Percentiles rank a stretch among this genome's conserved stretches.
phyloP scores from a whole-genome alignment of 129 eudicot species.

The Chrysanthemum makinoi region DNA sequence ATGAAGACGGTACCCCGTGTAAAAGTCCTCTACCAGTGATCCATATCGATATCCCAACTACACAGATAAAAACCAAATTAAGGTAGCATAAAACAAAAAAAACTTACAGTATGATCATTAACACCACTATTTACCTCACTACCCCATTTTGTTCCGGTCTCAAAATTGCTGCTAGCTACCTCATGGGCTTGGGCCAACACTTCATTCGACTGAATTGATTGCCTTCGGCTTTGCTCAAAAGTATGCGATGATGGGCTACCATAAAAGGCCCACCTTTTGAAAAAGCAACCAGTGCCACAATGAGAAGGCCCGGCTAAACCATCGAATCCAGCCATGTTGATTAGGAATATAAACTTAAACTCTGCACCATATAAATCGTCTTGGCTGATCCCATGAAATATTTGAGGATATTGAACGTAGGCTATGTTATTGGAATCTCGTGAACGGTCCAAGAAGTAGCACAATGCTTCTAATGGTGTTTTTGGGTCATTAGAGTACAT shows the following conservation, averaged over 20 bases:
- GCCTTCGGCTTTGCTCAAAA: slow-evolving; percentile 30
- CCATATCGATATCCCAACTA: slow-evolving; percentile 58
- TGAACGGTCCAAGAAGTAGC: slow-evolving; percentile 46
- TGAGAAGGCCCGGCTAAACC: slow-evolving; percentile 57
- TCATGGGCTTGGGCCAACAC: slow-evolving; percentile 38
- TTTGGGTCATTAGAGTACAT: slow-evolving; percentile 71
- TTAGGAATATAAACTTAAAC: slow-evolving; percentile 39
- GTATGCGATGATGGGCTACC: slow-evolving; percentile 45
- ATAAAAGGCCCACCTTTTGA: slow-evolving; percentile 51
- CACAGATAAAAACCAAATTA: not conserved
- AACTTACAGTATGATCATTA: not conserved
- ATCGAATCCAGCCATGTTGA: slow-evolving; percentile 50
- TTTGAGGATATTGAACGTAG: slow-evolving; percentile 68
- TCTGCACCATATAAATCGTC: slow-evolving; percentile 54
- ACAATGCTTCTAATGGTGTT: slow-evolving; percentile 45
- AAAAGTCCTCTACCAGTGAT: slow-evolving; percentile 46
- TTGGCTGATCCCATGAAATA: slow-evolving; percentile 51
- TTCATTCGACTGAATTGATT: slow-evolving; percentile 23
- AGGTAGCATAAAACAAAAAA: not conserved
- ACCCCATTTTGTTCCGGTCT: slow-evolving; percentile 53
- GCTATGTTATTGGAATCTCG: slow-evolving; percentile 38
- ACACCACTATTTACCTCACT: slow-evolving; percentile 34
- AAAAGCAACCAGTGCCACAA: slow-evolving; percentile 64
- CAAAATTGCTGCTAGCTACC: slow-evolving; percentile 44
- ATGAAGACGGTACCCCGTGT: slow-evolving; percentile 42